Evolutionary conservation across 2,329 filamentous ascomycete genomes (phyloP), one percentile per base, ranked within the genome.

Genomic region (Colletotrichum filicis): DNA sequence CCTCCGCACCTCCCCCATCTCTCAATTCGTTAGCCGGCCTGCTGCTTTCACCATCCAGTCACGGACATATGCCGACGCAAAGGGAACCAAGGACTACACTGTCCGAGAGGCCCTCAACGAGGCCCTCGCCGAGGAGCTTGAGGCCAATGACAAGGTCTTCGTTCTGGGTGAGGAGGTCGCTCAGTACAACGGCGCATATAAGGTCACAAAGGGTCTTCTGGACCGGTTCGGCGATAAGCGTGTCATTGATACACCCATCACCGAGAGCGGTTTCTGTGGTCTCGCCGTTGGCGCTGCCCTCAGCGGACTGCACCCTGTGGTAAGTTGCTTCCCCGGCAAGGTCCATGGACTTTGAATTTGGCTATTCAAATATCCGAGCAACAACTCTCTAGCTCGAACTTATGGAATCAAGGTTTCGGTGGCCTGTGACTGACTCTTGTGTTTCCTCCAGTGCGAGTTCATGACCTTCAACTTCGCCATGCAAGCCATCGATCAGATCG

Each of bases 381-480:
- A 24, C 60, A 16, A 19, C 16, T 24, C 26, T 14, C 26, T 12
- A 12, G 22, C 16, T 9, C 16, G 11, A 11, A 35, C 11, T 35
- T 35, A 35, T 35, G 32, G 32, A 35, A 35, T 35, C 32, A 35
- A 35, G 11, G 32, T 35, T 12, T 19, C 19, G 22, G 19, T n/a
- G 7, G 35, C 14, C 12, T 11, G 22, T 24, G 32, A 16, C 22
- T 74, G 63, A 74, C 62, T 22, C 9, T 28, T 28, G n/a, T 61
- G 14, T 49, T 11, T 52, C 26, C 30, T 56, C 6, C 77, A 97
- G 94, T 97, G 94, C 91, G 97, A 99, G 88, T 99, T 99, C 90
- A 99, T 99, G 97, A 99, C 97, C 81, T 98, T 98, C 92, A 99
- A 99, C 91, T 98, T 98, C 83, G 96, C 97, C 85, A 99, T 99